phyloP scores from a whole-genome alignment of 306 rosid species.

The Rubus parviflorus region DNA sequence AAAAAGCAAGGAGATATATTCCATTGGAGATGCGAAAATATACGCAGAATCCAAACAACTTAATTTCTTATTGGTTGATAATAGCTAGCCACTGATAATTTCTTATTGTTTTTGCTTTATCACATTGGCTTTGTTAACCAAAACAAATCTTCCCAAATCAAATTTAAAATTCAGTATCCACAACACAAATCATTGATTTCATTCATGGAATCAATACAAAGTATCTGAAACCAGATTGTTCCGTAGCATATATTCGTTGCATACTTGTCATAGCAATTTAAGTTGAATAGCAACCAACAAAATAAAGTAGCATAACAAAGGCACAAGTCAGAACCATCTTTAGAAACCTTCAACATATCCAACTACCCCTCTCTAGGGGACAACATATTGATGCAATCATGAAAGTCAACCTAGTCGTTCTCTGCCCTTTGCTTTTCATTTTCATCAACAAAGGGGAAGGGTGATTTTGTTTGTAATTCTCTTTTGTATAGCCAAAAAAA shows the following conservation, averaged over 20 bases:
- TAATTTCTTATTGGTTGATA: not conserved
- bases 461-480: no score
- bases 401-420: not conserved
- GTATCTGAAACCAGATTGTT: not conserved
- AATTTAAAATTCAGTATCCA: not conserved
- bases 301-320: not conserved
- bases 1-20: not conserved
- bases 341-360: constrained; percentile 8
- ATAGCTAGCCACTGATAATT: not conserved
- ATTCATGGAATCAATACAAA: constrained; percentile 8
- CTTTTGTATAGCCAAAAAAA: no score
- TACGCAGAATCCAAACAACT: not conserved
- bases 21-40: not conserved
- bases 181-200: not conserved
- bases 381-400: not conserved
- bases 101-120: not conserved
- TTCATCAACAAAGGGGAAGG: no score
- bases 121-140: not conserved
- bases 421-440: no score
- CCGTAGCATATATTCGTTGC: no score
- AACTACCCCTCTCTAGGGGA: not conserved
- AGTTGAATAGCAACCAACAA: not conserved
- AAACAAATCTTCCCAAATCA: not conserved
- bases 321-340: not conserved
- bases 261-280: not conserved